Base-by-base conservation (phyloP, 176 grass and related monocot genomes). In the Phragmites australis region DNA sequence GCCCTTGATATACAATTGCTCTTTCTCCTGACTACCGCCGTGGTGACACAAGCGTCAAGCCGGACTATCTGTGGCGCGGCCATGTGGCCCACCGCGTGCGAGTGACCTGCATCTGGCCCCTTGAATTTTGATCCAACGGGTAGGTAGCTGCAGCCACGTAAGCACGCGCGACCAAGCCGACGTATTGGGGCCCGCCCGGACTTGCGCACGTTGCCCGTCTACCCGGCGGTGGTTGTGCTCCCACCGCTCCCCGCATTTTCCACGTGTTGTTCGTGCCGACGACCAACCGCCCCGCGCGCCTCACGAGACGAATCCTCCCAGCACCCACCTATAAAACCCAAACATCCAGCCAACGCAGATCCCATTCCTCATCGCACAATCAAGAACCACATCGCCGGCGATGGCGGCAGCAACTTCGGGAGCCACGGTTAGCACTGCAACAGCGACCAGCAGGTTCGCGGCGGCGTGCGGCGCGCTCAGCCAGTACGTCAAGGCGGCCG, bases 401-500 rank as follows among this genome's bases (percentile, higher is more conserved):
- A 72, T 72, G 6, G 43, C 68, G 19, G 53, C 79, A 5, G 21
- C 40, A 5, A 13, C 41, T 40, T 6, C 79, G 6, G 41, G 14
- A 30, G 44, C 15, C 6, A 15, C 41, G 1, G 55, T 57, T 11
- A 11, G n/a, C 3, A 34, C 32, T 25, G 31, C 34, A 14, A 3
- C 29, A 1, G 12, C 40, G 25, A 55, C 17, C 48, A 66, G 83
- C 44, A 77, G 81, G n/a, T 89, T 92, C 68, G 63, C 74, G 13
- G 67, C 87, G 30, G 70, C 86, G 40, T 92, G 90, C 81, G 81
- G 62, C 26, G 79, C 78, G 11, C 83, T 86, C 10, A 90, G 91
- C 52, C 84, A 74, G 67, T 93, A 87, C 81, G 65, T 90, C 44
- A 93, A 55, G 84, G 91, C 85, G 39, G 83, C 85, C 4, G 79